Percentiles rank a stretch among this genome's conserved stretches.
These are phyloP conservation scores for Salvia sclarea DNA, from an alignment of 305 asterid genomes.

Conservation along the genomic window DNA sequence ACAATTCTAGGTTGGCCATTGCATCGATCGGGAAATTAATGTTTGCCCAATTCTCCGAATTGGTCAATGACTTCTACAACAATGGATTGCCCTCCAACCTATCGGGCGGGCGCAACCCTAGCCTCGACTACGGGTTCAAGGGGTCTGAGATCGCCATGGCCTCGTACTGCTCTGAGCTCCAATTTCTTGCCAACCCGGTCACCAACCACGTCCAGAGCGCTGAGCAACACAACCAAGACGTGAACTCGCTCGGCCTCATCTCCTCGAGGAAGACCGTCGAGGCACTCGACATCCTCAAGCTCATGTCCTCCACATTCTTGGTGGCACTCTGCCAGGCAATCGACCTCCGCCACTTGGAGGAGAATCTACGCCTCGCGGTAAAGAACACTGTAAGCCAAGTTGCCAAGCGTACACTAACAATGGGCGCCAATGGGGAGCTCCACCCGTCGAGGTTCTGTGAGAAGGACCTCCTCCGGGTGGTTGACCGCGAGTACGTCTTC, in stretches of 20 bases:
- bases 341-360: conserved; percentile 77
- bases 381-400: conserved; percentile 79
- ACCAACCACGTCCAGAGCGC: conserved; percentile 89
- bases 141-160: conserved; percentile 96
- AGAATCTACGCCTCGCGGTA: conserved; percentile 60
- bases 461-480: conserved; percentile 71
- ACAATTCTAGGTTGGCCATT: conserved; percentile 66
- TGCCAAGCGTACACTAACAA: conserved; percentile 59
- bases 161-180: conserved; percentile 80
- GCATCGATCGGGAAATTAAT: conserved; percentile 74
- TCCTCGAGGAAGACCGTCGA: conserved; percentile 77
- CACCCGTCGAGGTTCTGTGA: conserved; percentile 87
- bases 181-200: conserved; percentile 74
- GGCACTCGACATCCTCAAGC: conserved; percentile 75
- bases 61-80: conserved; percentile 78
- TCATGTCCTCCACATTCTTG: conserved; percentile 71
- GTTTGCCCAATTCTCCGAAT: conserved; percentile 83
- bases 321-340: conserved; percentile 78
- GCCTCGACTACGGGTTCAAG: conserved; percentile 84
- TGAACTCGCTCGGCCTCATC: conserved; percentile 74
- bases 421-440: conserved; percentile 72
- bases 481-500: conserved; percentile 70
- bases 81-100: conserved; percentile 84
- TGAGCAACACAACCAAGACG: conserved; percentile 90
- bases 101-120: conserved; percentile 72